Evolutionary conservation across 2,329 filamentous ascomycete genomes (phyloP), one percentile per base, ranked within the genome.

Genomic region (Emergomyces pasteurianus): DNA sequence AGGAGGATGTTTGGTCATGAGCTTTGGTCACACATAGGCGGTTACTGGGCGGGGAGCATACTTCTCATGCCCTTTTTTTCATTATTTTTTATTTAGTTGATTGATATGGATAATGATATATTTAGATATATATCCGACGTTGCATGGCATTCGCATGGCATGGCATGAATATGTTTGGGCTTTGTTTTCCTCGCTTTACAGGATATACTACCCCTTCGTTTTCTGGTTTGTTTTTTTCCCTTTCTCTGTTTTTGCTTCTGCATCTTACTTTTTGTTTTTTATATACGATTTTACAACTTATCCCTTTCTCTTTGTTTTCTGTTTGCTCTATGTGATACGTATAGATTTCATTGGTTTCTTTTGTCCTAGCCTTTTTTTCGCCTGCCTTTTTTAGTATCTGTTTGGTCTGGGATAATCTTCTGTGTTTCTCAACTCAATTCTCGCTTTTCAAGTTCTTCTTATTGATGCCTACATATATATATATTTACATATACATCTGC

Each of bases 1-100:
- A 99, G 82, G 94, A 87, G 72, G 84, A 86, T 72, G 84, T 86
- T 9, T 86, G 84, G 84, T 86, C 83, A 73, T 86, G 72, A 74
- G 43, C 14, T 54, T 28, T 38, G 10, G 16, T n/a, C n/a, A n/a
- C n/a, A n/a, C n/a, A n/a, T n/a, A n/a, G n/a, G n/a, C n/a, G n/a
- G n/a, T n/a, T n/a, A n/a, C n/a, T n/a, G n/a, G n/a, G n/a, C n/a
- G n/a, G n/a, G n/a, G n/a, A n/a, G n/a, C n/a, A n/a, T n/a, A n/a
- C n/a, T n/a, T n/a, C n/a, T n/a, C n/a, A n/a, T n/a, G n/a, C n/a
- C 2, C 12, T 8, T 50, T 9, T 31, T 50, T 50, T 28, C 6
- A 56, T 36, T 18, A 12, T 21, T 9, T 36, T 49, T 31, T 57
- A 38, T 43, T n/a, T 23, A 23, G 21, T 21, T 10, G 54, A 16